Evolutionary conservation across 345 rosid genomes (phyloP).

Genomic region (Laguncularia racemosa): DNA sequence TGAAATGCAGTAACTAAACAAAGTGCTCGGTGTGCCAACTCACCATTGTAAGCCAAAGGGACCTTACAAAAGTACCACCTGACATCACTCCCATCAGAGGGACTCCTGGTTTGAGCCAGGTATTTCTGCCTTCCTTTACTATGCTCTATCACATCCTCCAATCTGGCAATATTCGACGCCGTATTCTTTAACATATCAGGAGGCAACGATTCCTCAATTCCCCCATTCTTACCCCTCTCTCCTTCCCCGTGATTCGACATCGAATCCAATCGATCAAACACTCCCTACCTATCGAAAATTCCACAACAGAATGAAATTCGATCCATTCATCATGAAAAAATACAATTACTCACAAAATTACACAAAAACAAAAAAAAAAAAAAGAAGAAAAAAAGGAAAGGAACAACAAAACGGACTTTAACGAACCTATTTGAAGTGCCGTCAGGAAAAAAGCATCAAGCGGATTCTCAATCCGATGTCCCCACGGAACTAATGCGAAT

Average conservation of each 20-base stretch:
- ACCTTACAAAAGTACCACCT: conserved; percentile 91
- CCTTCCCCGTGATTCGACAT: conserved; percentile 2
- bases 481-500: too few relatives aligned
- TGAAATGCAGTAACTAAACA: neutral
- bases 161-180: conserved; percentile 78
- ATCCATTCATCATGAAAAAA: too few relatives aligned
- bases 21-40: conserved; percentile 6
- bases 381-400: too few relatives aligned
- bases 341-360: too few relatives aligned
- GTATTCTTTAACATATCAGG: conserved; percentile 89
- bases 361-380: too few relatives aligned
- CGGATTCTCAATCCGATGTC: too few relatives aligned
- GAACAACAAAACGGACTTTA: too few relatives aligned
- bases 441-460: too few relatives aligned
- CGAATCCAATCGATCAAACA: neutral
- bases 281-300: neutral
- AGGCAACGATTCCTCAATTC: conserved; percentile 41
- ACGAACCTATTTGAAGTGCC: too few relatives aligned
- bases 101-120: conserved; percentile 71
- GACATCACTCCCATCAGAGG: conserved; percentile 85
- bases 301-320: neutral
- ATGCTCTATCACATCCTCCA: conserved; percentile 85
- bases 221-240: conserved; percentile 9
- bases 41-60: conserved; percentile 73
- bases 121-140: conserved; percentile 78